Conservation (phyloP, 768 basidiomycete species). For the Plicaturopsis crispa region DNA sequence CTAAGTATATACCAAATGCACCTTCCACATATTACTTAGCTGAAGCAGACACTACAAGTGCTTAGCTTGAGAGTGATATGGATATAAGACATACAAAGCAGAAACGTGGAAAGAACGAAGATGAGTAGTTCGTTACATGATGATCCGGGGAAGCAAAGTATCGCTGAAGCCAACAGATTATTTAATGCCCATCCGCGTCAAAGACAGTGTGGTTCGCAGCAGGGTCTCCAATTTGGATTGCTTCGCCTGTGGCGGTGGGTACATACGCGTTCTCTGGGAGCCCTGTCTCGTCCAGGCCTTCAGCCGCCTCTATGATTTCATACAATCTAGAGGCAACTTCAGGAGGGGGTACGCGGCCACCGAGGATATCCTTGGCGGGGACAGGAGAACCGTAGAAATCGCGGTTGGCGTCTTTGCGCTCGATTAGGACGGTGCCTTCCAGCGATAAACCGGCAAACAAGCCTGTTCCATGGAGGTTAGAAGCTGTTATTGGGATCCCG, state of each 20-base stretch:
- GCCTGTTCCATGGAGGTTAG: slow-evolving; percentile 41
- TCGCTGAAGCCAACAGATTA: too few relatives aligned
- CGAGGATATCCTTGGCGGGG: slow-evolving; percentile 84
- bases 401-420: slow-evolving; percentile 92
- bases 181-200: slow-evolving; percentile 56
- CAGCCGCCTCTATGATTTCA: slow-evolving; percentile 94
- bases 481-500: not conserved
- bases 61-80: too few relatives aligned
- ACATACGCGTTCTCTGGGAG: slow-evolving; percentile 78
- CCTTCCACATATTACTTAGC: too few relatives aligned
- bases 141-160: too few relatives aligned
- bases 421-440: slow-evolving; percentile 91
- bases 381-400: slow-evolving; percentile 94
- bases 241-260: slow-evolving; percentile 56
- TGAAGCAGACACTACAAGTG: too few relatives aligned
- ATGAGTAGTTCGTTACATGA: too few relatives aligned
- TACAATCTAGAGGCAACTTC: slow-evolving; percentile 90
- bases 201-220: slow-evolving; percentile 56
- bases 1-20: too few relatives aligned
- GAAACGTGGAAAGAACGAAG: too few relatives aligned
- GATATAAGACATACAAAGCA: too few relatives aligned
- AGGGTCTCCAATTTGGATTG: slow-evolving; percentile 36
- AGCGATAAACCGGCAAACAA: slow-evolving; percentile 92
- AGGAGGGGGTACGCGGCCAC: slow-evolving; percentile 93
- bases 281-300: slow-evolving; percentile 82